phyloP scores from a whole-genome alignment of 495 filamentous ascomycete species.

The Talaromyces liani region DNA sequence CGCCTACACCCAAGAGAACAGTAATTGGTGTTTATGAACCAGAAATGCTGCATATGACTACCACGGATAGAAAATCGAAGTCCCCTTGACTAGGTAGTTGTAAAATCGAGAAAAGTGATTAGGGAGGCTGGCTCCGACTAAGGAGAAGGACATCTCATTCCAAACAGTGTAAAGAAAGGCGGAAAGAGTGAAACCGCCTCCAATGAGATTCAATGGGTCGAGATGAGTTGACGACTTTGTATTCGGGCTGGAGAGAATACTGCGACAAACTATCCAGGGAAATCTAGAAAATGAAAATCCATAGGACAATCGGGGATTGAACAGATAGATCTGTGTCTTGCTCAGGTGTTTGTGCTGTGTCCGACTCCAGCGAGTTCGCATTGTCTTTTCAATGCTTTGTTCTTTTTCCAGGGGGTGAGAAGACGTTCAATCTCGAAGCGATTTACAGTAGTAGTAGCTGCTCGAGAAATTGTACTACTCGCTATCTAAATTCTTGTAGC shows the following conservation, averaged over 20 bases:
- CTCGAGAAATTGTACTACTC: too few relatives aligned
- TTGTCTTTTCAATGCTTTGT: neutral
- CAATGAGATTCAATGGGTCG: neutral
- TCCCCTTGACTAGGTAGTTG: neutral
- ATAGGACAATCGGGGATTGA: neutral
- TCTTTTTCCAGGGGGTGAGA: neutral
- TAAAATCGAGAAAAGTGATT: neutral
- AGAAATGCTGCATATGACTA: neutral
- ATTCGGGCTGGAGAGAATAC: neutral
- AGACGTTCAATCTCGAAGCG: neutral
- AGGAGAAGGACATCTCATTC: neutral
- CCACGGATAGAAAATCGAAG: neutral
- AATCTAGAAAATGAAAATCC: neutral
- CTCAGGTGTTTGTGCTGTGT: neutral
- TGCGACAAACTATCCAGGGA: neutral
- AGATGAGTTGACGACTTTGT: neutral
- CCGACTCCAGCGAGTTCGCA: neutral
- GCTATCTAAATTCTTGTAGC: too few relatives aligned
- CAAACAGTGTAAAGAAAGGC: neutral
- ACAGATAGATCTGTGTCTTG: neutral
- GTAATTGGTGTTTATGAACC: neutral
- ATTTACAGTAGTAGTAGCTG: too few relatives aligned
- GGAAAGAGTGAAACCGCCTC: neutral
- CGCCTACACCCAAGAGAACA: neutral
- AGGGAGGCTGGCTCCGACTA: neutral